These are phyloP conservation scores for Kurtzmaniella quercitrusa DNA, from an alignment of 1,139 yeast genomes.

Conservation along the genomic window DNA sequence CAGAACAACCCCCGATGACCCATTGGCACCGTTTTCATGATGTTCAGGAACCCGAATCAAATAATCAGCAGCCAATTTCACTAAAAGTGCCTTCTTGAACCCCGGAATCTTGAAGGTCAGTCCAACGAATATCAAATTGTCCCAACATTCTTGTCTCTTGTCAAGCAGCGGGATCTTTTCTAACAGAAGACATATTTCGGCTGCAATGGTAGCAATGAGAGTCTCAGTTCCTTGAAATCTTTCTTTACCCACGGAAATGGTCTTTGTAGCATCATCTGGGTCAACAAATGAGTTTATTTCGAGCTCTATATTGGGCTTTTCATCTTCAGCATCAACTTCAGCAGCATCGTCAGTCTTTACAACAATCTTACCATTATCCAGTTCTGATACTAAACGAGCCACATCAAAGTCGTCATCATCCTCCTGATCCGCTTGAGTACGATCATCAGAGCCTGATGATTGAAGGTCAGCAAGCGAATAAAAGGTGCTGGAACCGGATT, in stretches of 20 bases:
- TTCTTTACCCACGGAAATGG: conserved; percentile 72
- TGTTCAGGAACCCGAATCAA: conserved; percentile 40
- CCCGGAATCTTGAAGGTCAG: conserved; percentile 73
- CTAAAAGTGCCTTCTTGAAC: conserved; percentile 64
- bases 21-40: conserved; percentile 15
- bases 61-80: conserved; percentile 56
- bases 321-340: conserved; percentile 23
- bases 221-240: conserved; percentile 74
- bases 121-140: conserved; percentile 76
- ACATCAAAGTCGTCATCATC: conserved; percentile 81
- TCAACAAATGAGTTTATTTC: conserved; percentile 68
- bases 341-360: conserved; percentile 24
- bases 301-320: conserved; percentile 52
- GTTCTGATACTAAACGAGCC: conserved; percentile 79
- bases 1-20: conserved; percentile 31
- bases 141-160: conserved; percentile 83
- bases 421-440: conserved; percentile 28
- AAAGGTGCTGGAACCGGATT: conserved; percentile 53
- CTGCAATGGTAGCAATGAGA: conserved; percentile 52
- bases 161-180: conserved; percentile 58
- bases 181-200: conserved; percentile 51
- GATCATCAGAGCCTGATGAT: conserved; percentile 6
- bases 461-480: conserved; percentile 51
- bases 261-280: conserved; percentile 36
- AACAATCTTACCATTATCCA: conserved; percentile 59